Conservation (phyloP, 805 yeast genomes). For the Teunomyces stri region DNA sequence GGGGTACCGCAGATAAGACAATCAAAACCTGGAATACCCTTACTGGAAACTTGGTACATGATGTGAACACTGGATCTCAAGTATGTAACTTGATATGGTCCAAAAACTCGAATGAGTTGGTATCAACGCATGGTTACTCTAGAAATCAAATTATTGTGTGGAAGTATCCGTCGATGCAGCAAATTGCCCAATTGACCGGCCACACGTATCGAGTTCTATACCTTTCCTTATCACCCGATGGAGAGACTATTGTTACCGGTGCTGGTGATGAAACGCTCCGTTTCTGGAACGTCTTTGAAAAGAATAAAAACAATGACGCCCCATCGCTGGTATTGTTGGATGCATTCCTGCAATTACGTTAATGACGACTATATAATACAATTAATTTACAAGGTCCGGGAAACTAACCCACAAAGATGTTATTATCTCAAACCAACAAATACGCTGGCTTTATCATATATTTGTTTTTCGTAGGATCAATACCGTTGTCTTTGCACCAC, state of each 20-base stretch:
- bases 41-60: conserved; percentile 69
- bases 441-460: conserved; percentile 29
- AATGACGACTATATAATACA: conserved; percentile 10
- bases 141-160: conserved; percentile 88
- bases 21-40: conserved; percentile 91
- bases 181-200: conserved; percentile 89
- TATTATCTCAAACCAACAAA: conserved; percentile 18
- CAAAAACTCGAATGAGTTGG: conserved; percentile 84
- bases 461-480: conserved; percentile 24
- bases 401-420: no score
- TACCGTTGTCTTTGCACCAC: conserved; percentile 29
- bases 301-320: conserved; percentile 55
- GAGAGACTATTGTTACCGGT: conserved; percentile 94
- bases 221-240: conserved; percentile 89
- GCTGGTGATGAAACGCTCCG: conserved; percentile 97
- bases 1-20: conserved; percentile 91
- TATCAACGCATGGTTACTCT: conserved; percentile 92
- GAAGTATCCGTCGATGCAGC: conserved; percentile 92
- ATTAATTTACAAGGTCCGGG: conserved; percentile 1
- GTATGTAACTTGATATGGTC: conserved; percentile 95
- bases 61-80: conserved; percentile 94
- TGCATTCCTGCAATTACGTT: conserved; percentile 74
- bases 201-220: conserved; percentile 92
- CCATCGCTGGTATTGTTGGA: conserved; percentile 65
- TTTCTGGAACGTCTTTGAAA: conserved; percentile 94